Evolutionary conservation across 106 monocot genomes (phyloP).

Genomic region (Acorus gramineus): DNA sequence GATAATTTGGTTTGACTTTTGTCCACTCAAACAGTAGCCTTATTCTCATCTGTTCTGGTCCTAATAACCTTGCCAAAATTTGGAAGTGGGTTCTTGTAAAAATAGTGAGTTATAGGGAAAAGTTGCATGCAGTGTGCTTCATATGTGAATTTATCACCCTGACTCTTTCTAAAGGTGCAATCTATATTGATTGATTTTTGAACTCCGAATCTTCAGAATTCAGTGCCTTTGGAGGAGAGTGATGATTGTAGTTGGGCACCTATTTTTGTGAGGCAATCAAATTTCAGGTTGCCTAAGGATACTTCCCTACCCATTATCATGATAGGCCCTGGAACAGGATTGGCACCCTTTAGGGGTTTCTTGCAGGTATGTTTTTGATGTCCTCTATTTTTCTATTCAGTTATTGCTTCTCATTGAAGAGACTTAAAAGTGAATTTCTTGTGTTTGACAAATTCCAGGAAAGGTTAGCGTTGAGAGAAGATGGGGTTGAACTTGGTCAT

Average conservation of each 20-base stretch:
- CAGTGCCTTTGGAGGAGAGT: constrained; percentile 35
- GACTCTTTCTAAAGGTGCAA: not conserved
- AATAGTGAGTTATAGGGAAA: no score
- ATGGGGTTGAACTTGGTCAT: constrained; percentile 27
- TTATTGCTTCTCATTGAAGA: no score
- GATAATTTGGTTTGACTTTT: no score
- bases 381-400: no score
- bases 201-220: constrained; percentile 18
- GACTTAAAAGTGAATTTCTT: not conserved
- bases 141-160: not conserved
- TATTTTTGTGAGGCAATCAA: constrained; percentile 54
- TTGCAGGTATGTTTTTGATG: constrained; percentile 30
- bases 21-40: not conserved
- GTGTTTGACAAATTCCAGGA: constrained; percentile 18
- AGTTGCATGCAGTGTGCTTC: not conserved
- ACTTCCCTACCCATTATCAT: constrained; percentile 43
- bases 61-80: no score
- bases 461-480: constrained; percentile 31
- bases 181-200: not conserved
- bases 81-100: no score
- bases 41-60: not conserved
- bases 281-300: constrained; percentile 49
- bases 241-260: constrained; percentile 52
- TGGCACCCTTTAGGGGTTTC: constrained; percentile 66
- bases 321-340: constrained; percentile 67